Base-by-base conservation (phyloP, 148 eudicot genomes). In the Suaeda aralocaspica region DNA sequence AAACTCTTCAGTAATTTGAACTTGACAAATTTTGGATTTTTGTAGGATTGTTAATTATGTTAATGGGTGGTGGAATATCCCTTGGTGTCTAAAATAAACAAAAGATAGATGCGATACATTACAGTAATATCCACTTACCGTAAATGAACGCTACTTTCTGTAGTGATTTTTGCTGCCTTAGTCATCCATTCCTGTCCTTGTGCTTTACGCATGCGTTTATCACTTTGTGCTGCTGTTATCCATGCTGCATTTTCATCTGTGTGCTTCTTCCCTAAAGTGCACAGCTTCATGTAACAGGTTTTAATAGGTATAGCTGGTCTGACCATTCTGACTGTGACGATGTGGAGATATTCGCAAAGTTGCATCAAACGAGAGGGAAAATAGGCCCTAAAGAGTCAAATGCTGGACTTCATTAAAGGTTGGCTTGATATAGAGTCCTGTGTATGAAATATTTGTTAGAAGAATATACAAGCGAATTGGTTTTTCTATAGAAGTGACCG, bases 281-380 rank as follows among this genome's bases (percentile, higher is more conserved):
- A 7, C 19, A 41, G 36, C 46, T 36, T 24, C 31, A 46, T 52
- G 29, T 22, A 31, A 78, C 92, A 92, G 97, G 72, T 84, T 73
- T 51, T 84, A 64, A 81, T 75, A 26, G 88, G 88, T 74, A 58
- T 87, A 50, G 95, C 97, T 70, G 86, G 95, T 59, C 64, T 86
- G 34, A 72, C 90, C 22, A 73, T 92, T 78, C 65, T 92, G 75
- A 83, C 68, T 33, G 72, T 87, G 48, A 66, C 80, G 77, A 55
- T 89, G 71, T 89, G 89, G 97, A 84, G 86, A 84, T 82, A 78
- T 75, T 80, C 84, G 15, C 81, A 87, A 52, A 78, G 71, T 61
- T 66, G 83, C 48, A 59, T 39, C 50, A 81, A 69, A 70, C 72
- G 81, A 26, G 79, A 78, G 55, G 61, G 64, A 53, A 71, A 61